These are phyloP conservation scores for Boechera stricta DNA, from an alignment of 345 rosid species.

Conservation along the genomic window DNA sequence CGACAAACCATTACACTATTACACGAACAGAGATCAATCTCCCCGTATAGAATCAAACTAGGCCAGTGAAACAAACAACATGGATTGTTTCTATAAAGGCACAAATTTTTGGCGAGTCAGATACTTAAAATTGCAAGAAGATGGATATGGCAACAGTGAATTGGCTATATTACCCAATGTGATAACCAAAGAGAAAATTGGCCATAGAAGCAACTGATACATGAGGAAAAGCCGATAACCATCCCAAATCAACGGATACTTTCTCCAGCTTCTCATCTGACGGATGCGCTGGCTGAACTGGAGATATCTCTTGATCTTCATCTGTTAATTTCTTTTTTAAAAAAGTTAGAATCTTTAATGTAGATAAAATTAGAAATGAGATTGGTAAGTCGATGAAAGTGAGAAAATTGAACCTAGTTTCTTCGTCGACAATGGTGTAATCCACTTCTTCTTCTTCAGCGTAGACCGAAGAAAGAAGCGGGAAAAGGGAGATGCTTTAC, in stretches of 20 bases:
- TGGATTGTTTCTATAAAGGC: not conserved
- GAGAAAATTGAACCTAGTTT: slow-evolving; percentile 44
- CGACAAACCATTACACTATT: not conserved
- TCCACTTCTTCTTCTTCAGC: slow-evolving; percentile 42
- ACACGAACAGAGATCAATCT: not conserved
- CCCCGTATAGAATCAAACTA: not conserved
- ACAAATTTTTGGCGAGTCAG: too few relatives aligned
- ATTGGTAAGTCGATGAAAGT: not conserved
- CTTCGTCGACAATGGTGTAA: slow-evolving; percentile 28
- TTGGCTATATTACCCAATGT: slow-evolving; percentile 59
- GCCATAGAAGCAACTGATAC: slow-evolving; percentile 71
- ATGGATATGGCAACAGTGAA: not conserved
- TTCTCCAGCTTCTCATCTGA: slow-evolving; percentile 4
- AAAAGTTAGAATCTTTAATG: slow-evolving; percentile 1
- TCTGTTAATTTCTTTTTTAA: not conserved
- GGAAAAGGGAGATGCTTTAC: slow-evolving; percentile 7
- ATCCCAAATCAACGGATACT: slow-evolving; percentile 54
- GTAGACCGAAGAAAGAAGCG: slow-evolving; percentile 29
- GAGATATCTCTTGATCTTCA: slow-evolving; percentile 46
- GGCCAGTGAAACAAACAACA: not conserved
- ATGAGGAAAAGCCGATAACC: slow-evolving; percentile 78
- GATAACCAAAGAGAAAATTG: slow-evolving; percentile 83
- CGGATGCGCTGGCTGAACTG: not conserved
- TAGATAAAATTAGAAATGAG: not conserved
- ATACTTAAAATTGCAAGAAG: too few relatives aligned